Evolutionary conservation across 108 stramenopile genomes (phyloP).

Genomic region (Cyclotella sp.): DNA sequence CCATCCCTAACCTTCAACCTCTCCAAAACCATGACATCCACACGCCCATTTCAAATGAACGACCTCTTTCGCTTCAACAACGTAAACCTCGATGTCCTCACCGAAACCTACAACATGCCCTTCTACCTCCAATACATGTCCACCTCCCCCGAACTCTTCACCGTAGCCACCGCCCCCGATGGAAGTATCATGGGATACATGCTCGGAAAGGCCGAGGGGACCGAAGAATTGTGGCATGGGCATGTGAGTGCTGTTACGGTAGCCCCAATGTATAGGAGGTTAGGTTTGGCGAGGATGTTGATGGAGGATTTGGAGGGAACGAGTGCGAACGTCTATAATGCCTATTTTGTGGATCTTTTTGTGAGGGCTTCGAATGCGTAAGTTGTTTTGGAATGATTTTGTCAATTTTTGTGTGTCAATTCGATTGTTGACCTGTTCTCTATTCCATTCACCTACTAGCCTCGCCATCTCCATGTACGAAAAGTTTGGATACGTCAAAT

Average conservation of each 20-base stretch:
- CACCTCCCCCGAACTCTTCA: slow-evolving; percentile 94
- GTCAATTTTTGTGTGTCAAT: neutral
- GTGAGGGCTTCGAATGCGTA: slow-evolving; percentile 90
- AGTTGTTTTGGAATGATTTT: slow-evolving; percentile 2
- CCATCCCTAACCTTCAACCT: no score
- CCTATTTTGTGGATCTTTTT: slow-evolving; percentile 99
- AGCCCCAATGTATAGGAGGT: slow-evolving; percentile 87
- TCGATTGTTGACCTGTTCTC: neutral
- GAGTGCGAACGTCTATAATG: slow-evolving; percentile 79
- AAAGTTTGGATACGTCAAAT: slow-evolving; percentile 92
- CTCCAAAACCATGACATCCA: slow-evolving; percentile 80
- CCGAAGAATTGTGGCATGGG: slow-evolving; percentile 95
- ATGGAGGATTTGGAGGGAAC: slow-evolving; percentile 95
- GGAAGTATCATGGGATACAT: slow-evolving; percentile 87
- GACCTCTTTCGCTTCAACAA: slow-evolving; percentile 98
- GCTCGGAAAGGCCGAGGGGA: slow-evolving; percentile 93
- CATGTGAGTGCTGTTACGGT: slow-evolving; percentile 99
- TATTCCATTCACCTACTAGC: slow-evolving; percentile 19
- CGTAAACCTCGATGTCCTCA: slow-evolving; percentile 95
- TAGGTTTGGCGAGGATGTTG: slow-evolving; percentile 90
- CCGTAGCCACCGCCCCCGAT: slow-evolving; percentile 81
- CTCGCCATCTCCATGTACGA: slow-evolving; percentile 97
- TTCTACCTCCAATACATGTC: slow-evolving; percentile 96
- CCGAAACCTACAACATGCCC: slow-evolving; percentile 92
- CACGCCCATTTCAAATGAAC: slow-evolving; percentile 88